Evolutionary conservation across 2,329 filamentous ascomycete genomes (phyloP).

Genomic region (Ophiostoma novo-ulmi): DNA sequence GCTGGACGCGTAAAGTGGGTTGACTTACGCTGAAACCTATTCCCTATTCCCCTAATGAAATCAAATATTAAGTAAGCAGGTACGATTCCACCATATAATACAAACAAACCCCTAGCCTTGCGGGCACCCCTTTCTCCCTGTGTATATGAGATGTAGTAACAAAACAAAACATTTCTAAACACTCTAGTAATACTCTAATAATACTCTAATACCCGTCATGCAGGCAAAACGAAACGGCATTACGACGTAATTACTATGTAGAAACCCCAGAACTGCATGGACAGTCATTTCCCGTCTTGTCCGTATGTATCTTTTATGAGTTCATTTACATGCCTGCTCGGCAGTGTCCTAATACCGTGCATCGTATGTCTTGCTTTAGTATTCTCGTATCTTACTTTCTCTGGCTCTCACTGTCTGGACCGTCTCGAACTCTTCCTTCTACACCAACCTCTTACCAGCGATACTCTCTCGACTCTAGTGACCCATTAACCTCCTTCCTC

Average conservation of each 20-base stretch:
- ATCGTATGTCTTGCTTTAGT: neutral
- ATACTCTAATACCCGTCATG: neutral
- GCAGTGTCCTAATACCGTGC: neutral
- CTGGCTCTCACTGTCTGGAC: neutral
- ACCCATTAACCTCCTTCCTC: too few species aligned
- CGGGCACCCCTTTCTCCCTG: constrained; percentile 11
- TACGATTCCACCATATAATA: neutral
- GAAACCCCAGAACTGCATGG: neutral
- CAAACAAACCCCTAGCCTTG: neutral
- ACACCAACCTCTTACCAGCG: neutral
- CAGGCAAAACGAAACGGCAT: neutral
- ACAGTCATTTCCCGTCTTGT: constrained; percentile 17
- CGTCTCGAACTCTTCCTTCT: neutral
- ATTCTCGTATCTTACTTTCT: too few species aligned
- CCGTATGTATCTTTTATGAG: neutral
- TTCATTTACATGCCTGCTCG: neutral
- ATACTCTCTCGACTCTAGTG: neutral
- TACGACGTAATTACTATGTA: neutral
- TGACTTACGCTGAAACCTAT: too few species aligned
- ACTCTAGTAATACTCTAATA: neutral
- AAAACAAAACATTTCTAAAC: neutral
- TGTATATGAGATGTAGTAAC: constrained; percentile 1
- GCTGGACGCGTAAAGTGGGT: neutral
- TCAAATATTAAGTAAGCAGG: neutral
- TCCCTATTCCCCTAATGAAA: neutral